Percentiles rank a stretch among this genome's conserved stretches.
phyloP scores from a whole-genome alignment of 352 stramenopile genomes.

The Nothophytophthora sp. region DNA sequence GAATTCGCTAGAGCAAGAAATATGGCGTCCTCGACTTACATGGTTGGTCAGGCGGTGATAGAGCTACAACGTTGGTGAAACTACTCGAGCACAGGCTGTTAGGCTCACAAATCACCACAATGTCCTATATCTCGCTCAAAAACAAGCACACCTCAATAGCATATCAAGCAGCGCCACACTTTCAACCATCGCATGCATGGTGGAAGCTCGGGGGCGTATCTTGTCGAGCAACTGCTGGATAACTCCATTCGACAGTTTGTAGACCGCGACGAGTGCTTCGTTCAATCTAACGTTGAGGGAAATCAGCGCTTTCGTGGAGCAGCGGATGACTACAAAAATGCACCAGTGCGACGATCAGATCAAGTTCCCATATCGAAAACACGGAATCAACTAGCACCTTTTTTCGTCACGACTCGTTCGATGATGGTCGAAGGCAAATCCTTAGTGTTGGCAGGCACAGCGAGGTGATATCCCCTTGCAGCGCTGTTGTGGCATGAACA shows the following conservation, averaged over 20 bases:
- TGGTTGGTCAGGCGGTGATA: conserved; percentile 71
- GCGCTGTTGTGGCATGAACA: conserved; percentile 23
- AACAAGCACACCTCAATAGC: conserved; percentile 69
- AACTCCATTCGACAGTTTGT: conserved; percentile 88
- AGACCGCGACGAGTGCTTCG: conserved; percentile 83
- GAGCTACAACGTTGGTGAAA: conserved; percentile 88
- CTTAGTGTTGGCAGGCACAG: conserved; percentile 51
- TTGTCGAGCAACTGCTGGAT: conserved; percentile 84
- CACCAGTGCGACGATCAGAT: no score
- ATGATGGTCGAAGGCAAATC: conserved; percentile 65
- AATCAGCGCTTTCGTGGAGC: conserved; percentile 87
- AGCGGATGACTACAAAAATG: conserved; percentile 67
- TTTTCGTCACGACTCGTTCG: conserved; percentile 64
- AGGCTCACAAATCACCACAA: background rate
- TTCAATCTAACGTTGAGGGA: conserved; percentile 83
- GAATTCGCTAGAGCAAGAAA: background rate
- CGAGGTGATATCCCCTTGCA: conserved; percentile 74
- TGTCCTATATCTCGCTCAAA: no score
- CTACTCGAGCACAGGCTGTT: conserved; percentile 23
- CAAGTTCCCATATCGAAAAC: background rate
- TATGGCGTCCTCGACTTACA: conserved; percentile 34
- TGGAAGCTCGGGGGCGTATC: conserved; percentile 68
- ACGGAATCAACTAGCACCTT: conserved; percentile 31
- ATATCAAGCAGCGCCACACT: conserved; percentile 92
- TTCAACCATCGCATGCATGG: conserved; percentile 89